A percentile compares a stretch with the other conserved stretches of the same genome.
Conservation (phyloP, 2,329 filamentous ascomycete species). For the Monilinia fructicola region DNA sequence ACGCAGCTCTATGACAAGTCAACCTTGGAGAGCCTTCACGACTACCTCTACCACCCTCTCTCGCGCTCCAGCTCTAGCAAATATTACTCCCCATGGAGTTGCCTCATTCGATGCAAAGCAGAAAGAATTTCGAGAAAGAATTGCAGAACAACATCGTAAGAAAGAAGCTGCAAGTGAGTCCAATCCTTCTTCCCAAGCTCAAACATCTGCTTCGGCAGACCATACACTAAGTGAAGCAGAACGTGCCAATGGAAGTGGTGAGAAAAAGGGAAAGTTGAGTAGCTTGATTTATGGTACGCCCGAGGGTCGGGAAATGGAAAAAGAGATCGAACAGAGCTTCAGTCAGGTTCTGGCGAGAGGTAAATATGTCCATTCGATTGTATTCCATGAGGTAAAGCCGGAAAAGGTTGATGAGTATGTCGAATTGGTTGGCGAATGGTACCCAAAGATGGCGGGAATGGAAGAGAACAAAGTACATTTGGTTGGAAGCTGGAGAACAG, state of each 20-base stretch:
- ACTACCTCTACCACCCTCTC: slow-evolving; percentile 48
- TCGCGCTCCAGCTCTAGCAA: slow-evolving; percentile 73
- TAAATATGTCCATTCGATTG: slow-evolving; percentile 98
- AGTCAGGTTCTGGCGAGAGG: slow-evolving; percentile 91
- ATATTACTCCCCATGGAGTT: slow-evolving; percentile 73
- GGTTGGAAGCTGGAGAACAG: slow-evolving; percentile 96
- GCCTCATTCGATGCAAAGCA: slow-evolving; percentile 79
- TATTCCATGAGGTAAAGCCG: slow-evolving; percentile 92
- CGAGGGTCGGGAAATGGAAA: slow-evolving; percentile 89
- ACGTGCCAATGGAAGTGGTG: slow-evolving; percentile 59
- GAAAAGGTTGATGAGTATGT: slow-evolving; percentile 96
- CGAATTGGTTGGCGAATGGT: slow-evolving; percentile 84
- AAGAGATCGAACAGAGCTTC: slow-evolving; percentile 94
- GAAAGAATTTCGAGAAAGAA: slow-evolving; percentile 79
- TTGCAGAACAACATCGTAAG: slow-evolving; percentile 71
- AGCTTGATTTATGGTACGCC: slow-evolving; percentile 96
- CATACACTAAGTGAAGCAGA: slow-evolving; percentile 60
- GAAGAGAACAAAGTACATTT: slow-evolving; percentile 92
- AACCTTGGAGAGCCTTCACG: slow-evolving; percentile 55
- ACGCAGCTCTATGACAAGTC: slow-evolving; percentile 37
- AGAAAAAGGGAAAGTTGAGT: slow-evolving; percentile 71
- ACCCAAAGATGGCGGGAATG: slow-evolving; percentile 80
- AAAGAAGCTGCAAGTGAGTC: slow-evolving; percentile 79
- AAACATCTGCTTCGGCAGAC: slow-evolving; percentile 45
- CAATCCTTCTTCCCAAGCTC: slow-evolving; percentile 7